phyloP scores from a whole-genome alignment of 257 asterid species.

The Gentiana straminea region DNA sequence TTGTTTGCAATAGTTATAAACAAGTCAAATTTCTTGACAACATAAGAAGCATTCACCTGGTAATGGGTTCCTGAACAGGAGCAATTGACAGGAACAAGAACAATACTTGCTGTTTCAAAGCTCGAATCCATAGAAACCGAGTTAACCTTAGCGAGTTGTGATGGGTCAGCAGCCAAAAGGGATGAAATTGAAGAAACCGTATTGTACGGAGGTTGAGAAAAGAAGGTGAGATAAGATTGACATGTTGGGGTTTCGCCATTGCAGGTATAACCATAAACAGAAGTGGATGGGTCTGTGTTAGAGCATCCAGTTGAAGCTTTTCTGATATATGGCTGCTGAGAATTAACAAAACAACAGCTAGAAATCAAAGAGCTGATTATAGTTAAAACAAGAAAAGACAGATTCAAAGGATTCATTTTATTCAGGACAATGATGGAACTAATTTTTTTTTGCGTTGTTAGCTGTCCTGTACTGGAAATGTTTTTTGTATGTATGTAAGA shows the following conservation, averaged over 20 bases:
- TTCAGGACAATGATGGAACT: neutral
- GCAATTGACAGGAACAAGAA: constrained; percentile 65
- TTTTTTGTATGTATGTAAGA: no score
- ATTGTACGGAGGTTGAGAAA: constrained; percentile 42
- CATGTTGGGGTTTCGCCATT: constrained; percentile 47
- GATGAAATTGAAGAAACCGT: constrained; percentile 48
- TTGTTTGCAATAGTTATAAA: constrained; percentile 25
- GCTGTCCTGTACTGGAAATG: no score
- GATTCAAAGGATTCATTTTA: constrained; percentile 20
- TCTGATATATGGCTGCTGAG: constrained; percentile 66
- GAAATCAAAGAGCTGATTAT: constrained; percentile 21
- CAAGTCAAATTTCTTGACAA: constrained; percentile 7
- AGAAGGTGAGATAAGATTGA: constrained; percentile 71
- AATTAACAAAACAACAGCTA: constrained; percentile 17
- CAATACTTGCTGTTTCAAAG: constrained; percentile 20
- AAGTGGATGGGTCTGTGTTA: constrained; percentile 23
- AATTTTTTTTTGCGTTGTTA: no score
- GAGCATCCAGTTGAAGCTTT: constrained; percentile 14
- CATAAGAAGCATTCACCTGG: constrained; percentile 46
- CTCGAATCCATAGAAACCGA: constrained; percentile 26
- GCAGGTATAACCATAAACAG: constrained; percentile 69
- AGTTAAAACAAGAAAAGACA: constrained; percentile 9
- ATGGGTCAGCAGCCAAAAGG: constrained; percentile 33
- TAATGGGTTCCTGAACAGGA: constrained; percentile 60
- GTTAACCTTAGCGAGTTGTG: constrained; percentile 48